Percentiles rank a stretch among this genome's conserved stretches.
Conservation (phyloP, 2,329 filamentous ascomycete genomes). For the Davidsoniella virescens region DNA sequence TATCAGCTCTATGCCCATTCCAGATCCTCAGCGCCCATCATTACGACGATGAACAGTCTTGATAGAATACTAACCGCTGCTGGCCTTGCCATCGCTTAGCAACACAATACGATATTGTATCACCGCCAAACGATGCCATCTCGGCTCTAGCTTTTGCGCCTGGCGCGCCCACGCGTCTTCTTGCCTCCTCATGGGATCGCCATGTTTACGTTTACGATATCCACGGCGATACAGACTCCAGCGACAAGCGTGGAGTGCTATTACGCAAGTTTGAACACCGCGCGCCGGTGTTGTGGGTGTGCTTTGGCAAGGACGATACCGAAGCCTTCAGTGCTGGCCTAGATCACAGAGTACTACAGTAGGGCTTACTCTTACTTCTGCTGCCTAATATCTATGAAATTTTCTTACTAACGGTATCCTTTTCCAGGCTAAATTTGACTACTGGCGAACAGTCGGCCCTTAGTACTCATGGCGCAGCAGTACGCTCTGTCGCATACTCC, state of each 20-base stretch:
- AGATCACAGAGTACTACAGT: slow-evolving; percentile 75
- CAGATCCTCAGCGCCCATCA: background rate
- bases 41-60: background rate
- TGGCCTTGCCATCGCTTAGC: slow-evolving; percentile 23
- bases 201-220: slow-evolving; percentile 81
- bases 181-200: slow-evolving; percentile 93
- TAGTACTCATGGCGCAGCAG: slow-evolving; percentile 63
- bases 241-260: slow-evolving; percentile 43
- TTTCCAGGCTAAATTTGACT: slow-evolving; percentile 44
- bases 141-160: slow-evolving; percentile 78
- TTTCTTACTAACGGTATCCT: background rate
- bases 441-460: slow-evolving; percentile 58
- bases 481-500: slow-evolving; percentile 73
- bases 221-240: slow-evolving; percentile 21
- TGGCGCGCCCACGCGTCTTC: slow-evolving; percentile 52
- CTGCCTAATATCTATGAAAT: slow-evolving; percentile 2
- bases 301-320: slow-evolving; percentile 68
- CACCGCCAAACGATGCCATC: slow-evolving; percentile 73
- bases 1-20: background rate
- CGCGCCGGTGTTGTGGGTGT: slow-evolving; percentile 78
- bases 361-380: slow-evolving; percentile 14
- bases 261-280: slow-evolving; percentile 62
- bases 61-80: no score
- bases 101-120: slow-evolving; percentile 66
- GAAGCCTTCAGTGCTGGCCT: slow-evolving; percentile 76